Conservation (phyloP, 768 basidiomycete species). For the Polyporus arcularius region DNA sequence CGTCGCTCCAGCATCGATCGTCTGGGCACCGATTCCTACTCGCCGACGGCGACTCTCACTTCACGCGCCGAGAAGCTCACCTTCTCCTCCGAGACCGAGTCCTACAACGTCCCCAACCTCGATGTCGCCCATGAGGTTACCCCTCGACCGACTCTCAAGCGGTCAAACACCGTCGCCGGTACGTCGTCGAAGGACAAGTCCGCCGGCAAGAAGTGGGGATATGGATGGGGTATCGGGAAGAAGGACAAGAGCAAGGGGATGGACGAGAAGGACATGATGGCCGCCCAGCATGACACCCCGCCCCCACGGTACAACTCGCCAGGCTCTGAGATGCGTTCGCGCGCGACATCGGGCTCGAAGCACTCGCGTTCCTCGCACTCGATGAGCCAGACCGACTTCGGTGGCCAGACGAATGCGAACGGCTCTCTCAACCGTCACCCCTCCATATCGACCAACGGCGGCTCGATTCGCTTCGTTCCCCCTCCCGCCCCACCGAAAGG, state of each 20-base stretch:
- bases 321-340: slow-evolving; percentile 7
- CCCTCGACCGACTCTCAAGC: slow-evolving; percentile 20
- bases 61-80: slow-evolving; percentile 33
- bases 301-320: slow-evolving; percentile 27
- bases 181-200: slow-evolving; percentile 18
- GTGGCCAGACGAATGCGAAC: slow-evolving; percentile 5
- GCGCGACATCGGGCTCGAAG: not conserved
- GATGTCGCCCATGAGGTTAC: slow-evolving; percentile 27
- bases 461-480: not conserved
- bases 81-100: slow-evolving; percentile 33
- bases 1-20: slow-evolving; percentile 29
- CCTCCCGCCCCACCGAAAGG: slow-evolving; percentile 18
- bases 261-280: slow-evolving; percentile 35
- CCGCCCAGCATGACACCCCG: slow-evolving; percentile 29
- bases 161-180: slow-evolving; percentile 16
- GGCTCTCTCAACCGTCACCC: slow-evolving; percentile 6
- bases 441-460: slow-evolving; percentile 8
- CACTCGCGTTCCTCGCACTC: slow-evolving; percentile 15
- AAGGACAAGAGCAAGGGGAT: slow-evolving; percentile 39
- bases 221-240: slow-evolving; percentile 69
- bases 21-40: slow-evolving; percentile 28
- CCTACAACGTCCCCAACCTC: slow-evolving; percentile 24
- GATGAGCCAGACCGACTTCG: not conserved
- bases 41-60: slow-evolving; percentile 38
- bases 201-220: slow-evolving; percentile 42